Conservation (phyloP, 257 asterid species). For the Capsicum baccatum region DNA sequence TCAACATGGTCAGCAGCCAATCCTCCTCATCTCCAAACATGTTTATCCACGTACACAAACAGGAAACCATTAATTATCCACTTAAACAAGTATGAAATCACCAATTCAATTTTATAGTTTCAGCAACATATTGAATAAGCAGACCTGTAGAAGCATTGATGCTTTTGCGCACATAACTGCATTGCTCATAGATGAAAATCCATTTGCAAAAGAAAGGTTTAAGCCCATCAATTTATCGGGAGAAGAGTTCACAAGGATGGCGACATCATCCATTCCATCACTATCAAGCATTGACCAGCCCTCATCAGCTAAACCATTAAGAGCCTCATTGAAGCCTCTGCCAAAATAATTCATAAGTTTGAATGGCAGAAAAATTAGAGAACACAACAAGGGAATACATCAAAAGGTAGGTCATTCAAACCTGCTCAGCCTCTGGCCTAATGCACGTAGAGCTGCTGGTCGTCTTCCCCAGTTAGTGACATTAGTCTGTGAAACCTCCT, state of each 20-base stretch:
- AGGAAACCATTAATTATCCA: background rate
- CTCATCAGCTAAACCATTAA: conserved; percentile 77
- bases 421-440: conserved; percentile 88
- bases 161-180: conserved; percentile 87
- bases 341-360: conserved; percentile 7
- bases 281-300: conserved; percentile 82
- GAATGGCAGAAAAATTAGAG: background rate
- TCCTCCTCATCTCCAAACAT: background rate
- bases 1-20: background rate
- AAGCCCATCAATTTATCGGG: conserved; percentile 79
- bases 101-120: background rate
- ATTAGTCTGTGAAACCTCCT: conserved; percentile 71
- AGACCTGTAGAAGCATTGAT: conserved; percentile 89
- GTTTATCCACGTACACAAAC: background rate
- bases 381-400: background rate
- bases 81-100: background rate
- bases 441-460: conserved; percentile 87
- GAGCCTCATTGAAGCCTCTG: conserved; percentile 93
- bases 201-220: conserved; percentile 68
- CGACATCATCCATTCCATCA: conserved; percentile 80
- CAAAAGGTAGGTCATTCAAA: conserved; percentile 24
- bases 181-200: conserved; percentile 64
- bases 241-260: conserved; percentile 77
- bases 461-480: conserved; percentile 84
- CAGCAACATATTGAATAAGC: background rate